A percentile compares a stretch with the other conserved stretches of the same genome.
These are phyloP conservation scores for Ogataea siamensis DNA, from an alignment of 805 yeast genomes.

Conservation along the genomic window DNA sequence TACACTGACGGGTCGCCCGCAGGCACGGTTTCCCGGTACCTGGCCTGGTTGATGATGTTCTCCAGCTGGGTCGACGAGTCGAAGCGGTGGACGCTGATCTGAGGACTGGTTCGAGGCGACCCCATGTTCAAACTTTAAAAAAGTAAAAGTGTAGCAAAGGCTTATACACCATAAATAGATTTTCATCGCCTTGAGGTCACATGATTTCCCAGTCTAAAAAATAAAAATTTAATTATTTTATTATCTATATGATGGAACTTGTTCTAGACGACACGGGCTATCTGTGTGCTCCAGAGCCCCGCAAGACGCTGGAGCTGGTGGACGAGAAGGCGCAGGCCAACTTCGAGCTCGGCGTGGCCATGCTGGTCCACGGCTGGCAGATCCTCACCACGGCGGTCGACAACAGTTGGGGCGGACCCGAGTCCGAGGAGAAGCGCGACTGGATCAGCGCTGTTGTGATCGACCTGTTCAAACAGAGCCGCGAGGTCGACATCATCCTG, in stretches of 20 bases:
- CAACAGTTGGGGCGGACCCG: conserved; percentile 94
- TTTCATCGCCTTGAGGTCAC: conserved; percentile 4
- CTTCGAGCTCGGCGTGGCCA: conserved; percentile 89
- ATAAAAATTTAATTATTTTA: conserved; percentile 3
- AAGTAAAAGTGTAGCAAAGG: conserved; percentile 1
- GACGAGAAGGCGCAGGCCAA: conserved; percentile 74
- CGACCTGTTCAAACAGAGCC: conserved; percentile 65
- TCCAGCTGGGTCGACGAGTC: conserved; percentile 56
- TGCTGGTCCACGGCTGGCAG: conserved; percentile 91
- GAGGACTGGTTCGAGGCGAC: background rate
- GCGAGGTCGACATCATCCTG: conserved; percentile 68
- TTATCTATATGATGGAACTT: conserved; percentile 21
- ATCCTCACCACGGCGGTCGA: conserved; percentile 85
- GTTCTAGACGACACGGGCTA: conserved; percentile 36
- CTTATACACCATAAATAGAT: conserved; percentile 1
- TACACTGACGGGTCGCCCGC: conserved; percentile 40
- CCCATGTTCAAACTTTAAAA: conserved; percentile 1
- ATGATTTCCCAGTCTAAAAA: conserved; percentile 4
- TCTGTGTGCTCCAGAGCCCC: conserved; percentile 27
- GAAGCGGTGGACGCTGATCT: conserved; percentile 4
- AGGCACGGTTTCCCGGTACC: conserved; percentile 13
- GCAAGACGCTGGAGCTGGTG: conserved; percentile 24
- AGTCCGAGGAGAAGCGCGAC: conserved; percentile 86
- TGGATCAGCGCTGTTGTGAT: conserved; percentile 86
- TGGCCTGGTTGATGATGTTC: conserved; percentile 30